Conservation (phyloP, 164 flowering plant genomes). For the Nymphaea thermarum region DNA sequence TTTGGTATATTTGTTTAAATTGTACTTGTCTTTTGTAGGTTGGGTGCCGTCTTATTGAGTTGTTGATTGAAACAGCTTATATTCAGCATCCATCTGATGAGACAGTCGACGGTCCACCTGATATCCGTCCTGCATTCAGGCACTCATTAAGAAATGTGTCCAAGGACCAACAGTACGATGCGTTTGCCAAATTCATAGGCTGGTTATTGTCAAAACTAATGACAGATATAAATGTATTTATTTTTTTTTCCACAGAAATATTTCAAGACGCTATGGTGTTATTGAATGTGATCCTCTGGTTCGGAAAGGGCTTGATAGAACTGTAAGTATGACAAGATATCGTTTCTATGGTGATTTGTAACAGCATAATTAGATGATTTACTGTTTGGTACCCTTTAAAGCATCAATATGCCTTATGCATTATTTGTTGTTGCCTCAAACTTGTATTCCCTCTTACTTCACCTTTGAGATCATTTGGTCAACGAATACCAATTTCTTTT, state of each 20-base stretch:
- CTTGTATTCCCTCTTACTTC: too few species aligned
- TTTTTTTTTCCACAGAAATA: conserved; percentile 28
- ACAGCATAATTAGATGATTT: too few species aligned
- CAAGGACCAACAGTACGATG: conserved; percentile 32
- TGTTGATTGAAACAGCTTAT: conserved; percentile 69
- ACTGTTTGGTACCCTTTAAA: too few species aligned
- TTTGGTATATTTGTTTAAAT: neutral
- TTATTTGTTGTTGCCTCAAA: too few species aligned
- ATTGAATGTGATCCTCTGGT: conserved; percentile 47
- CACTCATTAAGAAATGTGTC: conserved; percentile 39
- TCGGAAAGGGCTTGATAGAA: conserved; percentile 38
- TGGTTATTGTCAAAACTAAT: neutral
- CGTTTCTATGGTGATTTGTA: too few species aligned
- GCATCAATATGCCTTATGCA: too few species aligned
- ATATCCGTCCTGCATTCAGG: conserved; percentile 82
- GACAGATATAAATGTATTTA: neutral
- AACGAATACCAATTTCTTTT: too few species aligned
- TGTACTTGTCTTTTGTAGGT: conserved; percentile 32
- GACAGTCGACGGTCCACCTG: conserved; percentile 54
- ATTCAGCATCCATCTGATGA: conserved; percentile 76
- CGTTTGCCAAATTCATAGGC: neutral
- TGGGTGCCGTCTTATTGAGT: conserved; percentile 79
- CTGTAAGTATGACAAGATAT: conserved; percentile 24
- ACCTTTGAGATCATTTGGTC: too few species aligned
- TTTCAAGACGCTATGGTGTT: conserved; percentile 41